Evolutionary conservation across 2,329 filamentous ascomycete genomes (phyloP), one percentile per base, ranked within the genome.

Genomic region (Colletotrichum cuscutae): DNA sequence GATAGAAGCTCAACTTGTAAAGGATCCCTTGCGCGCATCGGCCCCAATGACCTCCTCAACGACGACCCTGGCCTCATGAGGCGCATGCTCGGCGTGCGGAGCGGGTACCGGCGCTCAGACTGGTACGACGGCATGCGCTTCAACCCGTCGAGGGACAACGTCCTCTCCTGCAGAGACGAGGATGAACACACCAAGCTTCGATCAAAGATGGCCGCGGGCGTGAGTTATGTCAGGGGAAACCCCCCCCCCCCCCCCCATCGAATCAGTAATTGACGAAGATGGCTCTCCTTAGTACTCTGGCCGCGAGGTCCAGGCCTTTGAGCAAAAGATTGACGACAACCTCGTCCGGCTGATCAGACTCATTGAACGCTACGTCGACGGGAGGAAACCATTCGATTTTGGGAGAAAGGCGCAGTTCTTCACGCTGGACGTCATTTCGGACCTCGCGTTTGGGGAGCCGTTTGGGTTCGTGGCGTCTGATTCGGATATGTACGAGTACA

Each of bases 351-450:
- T 89, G 1, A 74, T 89, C n/a, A 63, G 77, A 1, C 80, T 89
- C 1, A 81, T 89, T 60, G 79, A 81, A 49, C 74, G 72, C 26
- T 86, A 86, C 59, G 74, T 81, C 13, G 56, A 32, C 24, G 70
- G 65, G 8, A 84, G 82, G 66, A 85, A 86, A 60, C 76, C 82
- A 19, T 80, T 87, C 76, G 87, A 90, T 69, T 77, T 89, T 24
- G 85, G 84, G 3, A 79, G 80, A 6, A 85, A 86, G 37, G 82
- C 84, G 2, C 86, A 88, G 54, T 89, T 83, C 79, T 86, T 89
- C 53, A 88, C 87, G 0, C 77, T 90, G 0, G 89, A 90, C 71
- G 85, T 89, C 30, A 87, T 90, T 57, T 87, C 84, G 13, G 83
- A 84, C 19, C 73, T 90, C 12, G 86, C 86, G 1, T 86, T 89